phyloP scores from a whole-genome alignment of 441 rosid species.

The Euphorbia celastroides region DNA sequence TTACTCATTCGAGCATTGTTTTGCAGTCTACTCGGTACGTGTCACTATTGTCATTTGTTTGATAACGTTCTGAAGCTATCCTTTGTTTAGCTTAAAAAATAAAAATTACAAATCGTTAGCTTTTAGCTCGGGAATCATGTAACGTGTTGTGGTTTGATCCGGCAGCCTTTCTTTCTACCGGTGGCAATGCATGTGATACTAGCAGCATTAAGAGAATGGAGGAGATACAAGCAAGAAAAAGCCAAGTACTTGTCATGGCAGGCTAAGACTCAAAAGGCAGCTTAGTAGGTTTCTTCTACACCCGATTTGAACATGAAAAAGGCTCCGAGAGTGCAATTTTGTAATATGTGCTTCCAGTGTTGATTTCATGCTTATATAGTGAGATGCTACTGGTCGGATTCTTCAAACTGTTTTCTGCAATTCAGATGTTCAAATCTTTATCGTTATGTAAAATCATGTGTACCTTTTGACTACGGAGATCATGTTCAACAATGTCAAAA shows the following conservation, averaged over 20 bases:
- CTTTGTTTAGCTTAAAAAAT: neutral
- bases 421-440: no score
- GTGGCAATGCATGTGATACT: slow-evolving; percentile 65
- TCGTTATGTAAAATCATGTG: no score
- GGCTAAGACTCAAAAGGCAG: slow-evolving; percentile 30
- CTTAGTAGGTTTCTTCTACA: neutral
- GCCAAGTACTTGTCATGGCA: slow-evolving; percentile 68
- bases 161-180: slow-evolving; percentile 89
- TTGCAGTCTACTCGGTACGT: slow-evolving; percentile 93
- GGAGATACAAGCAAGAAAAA: slow-evolving; percentile 68
- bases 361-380: no score
- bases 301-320: neutral
- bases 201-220: slow-evolving; percentile 74
- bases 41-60: neutral
- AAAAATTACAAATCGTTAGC: neutral
- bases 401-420: no score
- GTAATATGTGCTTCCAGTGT: no score
- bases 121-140: no score
- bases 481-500: no score
- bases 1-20: slow-evolving; percentile 95
- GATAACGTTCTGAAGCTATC: neutral
- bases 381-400: no score
- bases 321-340: no score
- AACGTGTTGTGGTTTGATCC: slow-evolving; percentile 8
- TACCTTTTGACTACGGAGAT: no score